Evolutionary conservation across 306 rosid species (phyloP).

Genomic region (Chamaecrista fasciculata): DNA sequence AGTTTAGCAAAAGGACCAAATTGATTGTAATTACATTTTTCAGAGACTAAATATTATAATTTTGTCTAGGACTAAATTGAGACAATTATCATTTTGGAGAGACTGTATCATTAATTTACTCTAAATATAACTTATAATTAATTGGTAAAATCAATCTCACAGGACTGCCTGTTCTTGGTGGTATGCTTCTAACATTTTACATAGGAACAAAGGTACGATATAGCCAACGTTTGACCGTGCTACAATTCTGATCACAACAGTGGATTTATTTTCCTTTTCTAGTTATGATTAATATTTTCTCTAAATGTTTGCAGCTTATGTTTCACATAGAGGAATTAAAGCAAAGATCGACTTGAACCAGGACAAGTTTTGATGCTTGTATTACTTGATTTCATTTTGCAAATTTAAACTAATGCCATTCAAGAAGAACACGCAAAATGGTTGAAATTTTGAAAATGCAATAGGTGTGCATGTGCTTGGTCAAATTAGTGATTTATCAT

Average conservation of each 20-base stretch:
- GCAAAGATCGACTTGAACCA: slow-evolving; percentile 35
- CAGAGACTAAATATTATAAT: no score
- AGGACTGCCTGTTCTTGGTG: slow-evolving; percentile 80
- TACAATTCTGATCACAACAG: background rate
- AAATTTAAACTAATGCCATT: no score
- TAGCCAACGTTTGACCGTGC: background rate
- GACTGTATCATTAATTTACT: no score
- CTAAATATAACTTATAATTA: background rate
- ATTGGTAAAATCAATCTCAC: slow-evolving; percentile 31
- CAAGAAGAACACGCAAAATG: no score
- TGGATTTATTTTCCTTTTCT: slow-evolving; percentile 4
- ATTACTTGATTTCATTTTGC: background rate
- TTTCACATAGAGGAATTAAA: slow-evolving; percentile 73
- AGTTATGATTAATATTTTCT: slow-evolving; percentile 12
- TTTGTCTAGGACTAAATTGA: no score
- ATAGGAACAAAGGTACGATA: slow-evolving; percentile 77
- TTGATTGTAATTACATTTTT: no score
- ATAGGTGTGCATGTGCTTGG: no score
- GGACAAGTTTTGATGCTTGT: background rate
- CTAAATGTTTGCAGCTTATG: slow-evolving; percentile 63
- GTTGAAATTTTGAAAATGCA: no score
- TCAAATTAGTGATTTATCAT: no score
- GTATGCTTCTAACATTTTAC: slow-evolving; percentile 79
- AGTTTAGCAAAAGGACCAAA: no score
- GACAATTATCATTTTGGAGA: no score